Evolutionary conservation across 768 basidiomycete species (phyloP), one percentile per base, ranked within the genome.

Genomic region (Tricholoma terreum): DNA sequence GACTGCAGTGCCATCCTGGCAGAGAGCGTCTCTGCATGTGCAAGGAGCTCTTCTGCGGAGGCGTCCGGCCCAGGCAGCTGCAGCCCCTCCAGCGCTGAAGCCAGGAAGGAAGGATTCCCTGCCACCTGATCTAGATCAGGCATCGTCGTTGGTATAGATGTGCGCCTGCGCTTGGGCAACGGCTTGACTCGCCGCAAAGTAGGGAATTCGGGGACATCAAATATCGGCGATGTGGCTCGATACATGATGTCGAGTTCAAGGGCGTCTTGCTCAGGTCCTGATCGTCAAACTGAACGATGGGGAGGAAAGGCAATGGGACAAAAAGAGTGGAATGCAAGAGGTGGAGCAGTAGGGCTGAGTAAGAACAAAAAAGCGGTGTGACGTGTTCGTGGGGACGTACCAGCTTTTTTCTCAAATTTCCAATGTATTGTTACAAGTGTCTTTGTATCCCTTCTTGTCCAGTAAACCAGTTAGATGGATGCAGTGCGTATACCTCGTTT

Each of bases 161-260:
- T 85, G 58, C 86, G 83, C 59, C 85, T 80, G 62, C 90, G 82
- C 74, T 90, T 90, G 24, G 90, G 89, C 40, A 90, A 78, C 38
- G 90, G 90, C 68, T 90, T 91, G 65, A 90, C 80, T 60, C 84
- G 77, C 62, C 89, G 79, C 52, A 84, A 73, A 36, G 81, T 70
- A 42, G 83, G 81, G 67, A 85, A 81, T 65, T 87, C 85, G 61
- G 85, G 80, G 56, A 79, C 74, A 72, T 87, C 86, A 75, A 86
- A 85, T 61, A 83, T 75, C 52, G 85, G 82, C 54, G 85, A 80
- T 63, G 80, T 70, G 66, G 74, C 75, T 63, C 78, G 76, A 70
- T 83, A 80, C 84, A 85, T 85, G 52, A 64, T 66, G 66, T 49
- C 8, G 27, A 7, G 17, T n/a, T n/a, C 46, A 49, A 24, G 27